Evolutionary conservation across 2,329 filamentous ascomycete species (phyloP).

Genomic region (Fusarium sp.): DNA sequence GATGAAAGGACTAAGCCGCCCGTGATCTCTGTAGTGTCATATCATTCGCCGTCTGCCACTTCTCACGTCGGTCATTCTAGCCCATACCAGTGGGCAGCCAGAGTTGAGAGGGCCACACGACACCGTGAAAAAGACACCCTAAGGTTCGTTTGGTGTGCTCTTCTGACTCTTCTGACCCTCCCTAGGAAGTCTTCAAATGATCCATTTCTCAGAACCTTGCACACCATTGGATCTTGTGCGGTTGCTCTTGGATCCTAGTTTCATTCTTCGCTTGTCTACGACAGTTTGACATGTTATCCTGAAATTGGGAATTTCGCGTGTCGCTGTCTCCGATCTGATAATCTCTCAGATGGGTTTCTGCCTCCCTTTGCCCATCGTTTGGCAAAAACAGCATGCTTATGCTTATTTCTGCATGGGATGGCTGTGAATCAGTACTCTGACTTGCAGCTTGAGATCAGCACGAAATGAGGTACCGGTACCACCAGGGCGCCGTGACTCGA

Average conservation of each 20-base stretch:
- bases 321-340: slow-evolving; percentile 3
- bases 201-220: slow-evolving; percentile 30
- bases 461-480: slow-evolving; percentile 7
- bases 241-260: slow-evolving; percentile 19
- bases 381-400: slow-evolving; percentile 18
- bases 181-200: slow-evolving; percentile 7
- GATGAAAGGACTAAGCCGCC: slow-evolving; percentile 15
- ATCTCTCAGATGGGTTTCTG: slow-evolving; percentile 10
- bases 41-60: slow-evolving; percentile 28
- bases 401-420: background rate
- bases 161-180: slow-evolving; percentile 42
- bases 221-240: slow-evolving; percentile 18
- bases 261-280: slow-evolving; percentile 35
- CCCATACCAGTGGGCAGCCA: slow-evolving; percentile 37
- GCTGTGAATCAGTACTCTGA: slow-evolving; percentile 9
- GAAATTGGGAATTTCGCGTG: slow-evolving; percentile 32
- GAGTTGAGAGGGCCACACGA: slow-evolving; percentile 35
- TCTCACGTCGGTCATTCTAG: slow-evolving; percentile 17
- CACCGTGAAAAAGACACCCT: slow-evolving; percentile 29
- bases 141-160: slow-evolving; percentile 34
- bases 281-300: slow-evolving; percentile 11
- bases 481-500: slow-evolving; percentile 8
- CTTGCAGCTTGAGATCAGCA: background rate
- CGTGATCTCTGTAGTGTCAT: slow-evolving; percentile 37
- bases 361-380: slow-evolving; percentile 22